These are phyloP conservation scores for Cryphonectria parasitica DNA, from an alignment of 2,329 filamentous ascomycete genomes.

Conservation along the genomic window DNA sequence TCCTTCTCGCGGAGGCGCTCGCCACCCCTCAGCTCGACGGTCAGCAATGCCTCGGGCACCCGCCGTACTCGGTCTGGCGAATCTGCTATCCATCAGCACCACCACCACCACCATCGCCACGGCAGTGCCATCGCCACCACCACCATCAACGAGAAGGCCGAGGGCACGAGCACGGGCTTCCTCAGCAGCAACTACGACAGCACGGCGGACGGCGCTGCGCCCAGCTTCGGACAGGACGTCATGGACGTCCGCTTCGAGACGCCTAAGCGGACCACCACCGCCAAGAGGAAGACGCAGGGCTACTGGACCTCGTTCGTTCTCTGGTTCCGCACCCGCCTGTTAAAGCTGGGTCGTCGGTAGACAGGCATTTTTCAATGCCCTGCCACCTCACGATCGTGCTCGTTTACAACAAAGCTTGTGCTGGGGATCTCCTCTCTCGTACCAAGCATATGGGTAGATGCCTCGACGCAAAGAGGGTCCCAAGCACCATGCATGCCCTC, in stretches of 20 bases:
- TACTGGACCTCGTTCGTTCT: conserved; percentile 67
- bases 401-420: not conserved
- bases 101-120: not conserved
- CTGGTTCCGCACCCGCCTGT: conserved; percentile 64
- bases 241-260: conserved; percentile 50
- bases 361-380: not conserved
- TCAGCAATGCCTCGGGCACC: conserved; percentile 19
- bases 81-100: conserved; percentile 14
- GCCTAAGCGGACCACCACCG: conserved; percentile 48
- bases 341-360: conserved; percentile 43
- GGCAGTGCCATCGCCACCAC: conserved; percentile 18
- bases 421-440: not conserved
- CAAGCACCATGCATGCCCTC: not conserved
- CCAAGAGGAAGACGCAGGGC: conserved; percentile 64
- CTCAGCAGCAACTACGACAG: conserved; percentile 52
- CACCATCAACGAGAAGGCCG: conserved; percentile 44
- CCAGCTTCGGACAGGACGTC: conserved; percentile 42
- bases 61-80: conserved; percentile 13
- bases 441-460: not conserved
- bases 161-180: conserved; percentile 39
- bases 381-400: not conserved
- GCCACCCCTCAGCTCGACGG: conserved; percentile 19
- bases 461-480: too few species aligned
- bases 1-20: conserved; percentile 35
- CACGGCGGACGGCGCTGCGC: conserved; percentile 39